Evolutionary conservation across 2,329 filamentous ascomycete genomes (phyloP).

Genomic region (Diaporthe batatas): DNA sequence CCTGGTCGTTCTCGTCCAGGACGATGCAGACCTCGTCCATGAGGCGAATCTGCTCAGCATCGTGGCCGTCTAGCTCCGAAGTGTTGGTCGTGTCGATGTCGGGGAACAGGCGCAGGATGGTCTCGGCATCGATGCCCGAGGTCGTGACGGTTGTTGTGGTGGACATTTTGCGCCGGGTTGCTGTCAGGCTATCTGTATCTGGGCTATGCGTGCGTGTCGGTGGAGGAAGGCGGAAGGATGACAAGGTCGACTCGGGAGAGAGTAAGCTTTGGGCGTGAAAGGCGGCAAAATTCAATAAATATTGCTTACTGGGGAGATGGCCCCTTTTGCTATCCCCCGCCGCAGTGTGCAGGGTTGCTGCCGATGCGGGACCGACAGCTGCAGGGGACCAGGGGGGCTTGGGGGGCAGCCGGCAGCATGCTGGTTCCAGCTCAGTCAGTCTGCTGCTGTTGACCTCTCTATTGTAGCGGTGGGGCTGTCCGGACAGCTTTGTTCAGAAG

Average conservation of each 20-base stretch:
- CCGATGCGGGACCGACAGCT: conserved; percentile 25
- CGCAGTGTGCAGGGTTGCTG: conserved; percentile 3
- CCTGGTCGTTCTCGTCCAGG: conserved; percentile 88
- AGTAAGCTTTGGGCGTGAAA: background rate
- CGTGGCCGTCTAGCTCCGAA: conserved; percentile 85
- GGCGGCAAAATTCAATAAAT: conserved; percentile 11
- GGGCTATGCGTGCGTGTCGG: background rate
- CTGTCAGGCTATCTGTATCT: background rate
- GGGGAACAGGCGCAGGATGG: conserved; percentile 89
- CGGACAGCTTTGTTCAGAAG: conserved; percentile 21
- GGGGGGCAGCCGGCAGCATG: background rate
- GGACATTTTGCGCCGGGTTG: conserved; percentile 47
- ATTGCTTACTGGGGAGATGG: background rate
- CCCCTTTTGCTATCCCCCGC: conserved; percentile 20
- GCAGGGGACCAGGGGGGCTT: conserved; percentile 5
- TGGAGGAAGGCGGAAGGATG: background rate
- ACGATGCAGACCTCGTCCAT: conserved; percentile 99
- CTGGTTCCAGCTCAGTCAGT: background rate
- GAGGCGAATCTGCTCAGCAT: conserved; percentile 95
- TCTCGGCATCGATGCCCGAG: conserved; percentile 82
- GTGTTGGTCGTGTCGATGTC: conserved; percentile 80
- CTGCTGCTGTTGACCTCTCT: background rate
- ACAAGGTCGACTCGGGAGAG: background rate
- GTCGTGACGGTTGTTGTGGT: conserved; percentile 60
- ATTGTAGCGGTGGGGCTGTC: conserved; percentile 28